Evolutionary conservation across 2,329 filamentous ascomycete species (phyloP).

Genomic region (Trichocomaceae sp.): DNA sequence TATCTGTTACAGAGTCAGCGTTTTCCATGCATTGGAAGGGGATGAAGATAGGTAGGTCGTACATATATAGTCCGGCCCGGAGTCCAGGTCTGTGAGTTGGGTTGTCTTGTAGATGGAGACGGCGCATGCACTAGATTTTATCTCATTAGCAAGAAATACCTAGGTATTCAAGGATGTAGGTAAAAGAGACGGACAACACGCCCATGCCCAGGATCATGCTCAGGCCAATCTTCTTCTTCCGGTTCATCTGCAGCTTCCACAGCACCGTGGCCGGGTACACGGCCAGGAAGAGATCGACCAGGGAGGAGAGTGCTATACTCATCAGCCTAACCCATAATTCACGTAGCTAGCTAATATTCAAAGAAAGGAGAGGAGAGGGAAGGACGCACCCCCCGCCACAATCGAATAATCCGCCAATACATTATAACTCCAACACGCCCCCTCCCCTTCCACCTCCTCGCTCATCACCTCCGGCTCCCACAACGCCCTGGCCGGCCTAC

Average conservation of each 20-base stretch:
- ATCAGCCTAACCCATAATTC: too few species aligned
- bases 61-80: constrained; percentile 15
- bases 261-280: constrained; percentile 28
- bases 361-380: neutral
- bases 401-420: constrained; percentile 38
- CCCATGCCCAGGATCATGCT: constrained; percentile 26
- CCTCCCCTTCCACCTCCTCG: constrained; percentile 23
- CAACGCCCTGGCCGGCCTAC: constrained; percentile 33
- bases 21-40: too few species aligned
- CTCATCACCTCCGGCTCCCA: constrained; percentile 33
- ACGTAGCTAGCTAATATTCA: too few species aligned
- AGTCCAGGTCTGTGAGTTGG: constrained; percentile 21
- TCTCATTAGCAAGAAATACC: neutral
- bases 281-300: constrained; percentile 29
- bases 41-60: neutral
- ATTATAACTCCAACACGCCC: constrained; percentile 31
- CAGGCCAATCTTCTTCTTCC: constrained; percentile 25
- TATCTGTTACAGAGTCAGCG: constrained; percentile 6
- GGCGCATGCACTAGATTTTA: constrained; percentile 26
- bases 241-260: constrained; percentile 27
- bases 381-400: constrained; percentile 33
- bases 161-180: too few species aligned
- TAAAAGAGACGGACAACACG: constrained; percentile 20
- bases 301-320: constrained; percentile 22
- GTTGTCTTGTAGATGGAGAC: constrained; percentile 31